Conservation (phyloP, 2,329 filamentous ascomycete species). For the Magnaporthales sp. region DNA sequence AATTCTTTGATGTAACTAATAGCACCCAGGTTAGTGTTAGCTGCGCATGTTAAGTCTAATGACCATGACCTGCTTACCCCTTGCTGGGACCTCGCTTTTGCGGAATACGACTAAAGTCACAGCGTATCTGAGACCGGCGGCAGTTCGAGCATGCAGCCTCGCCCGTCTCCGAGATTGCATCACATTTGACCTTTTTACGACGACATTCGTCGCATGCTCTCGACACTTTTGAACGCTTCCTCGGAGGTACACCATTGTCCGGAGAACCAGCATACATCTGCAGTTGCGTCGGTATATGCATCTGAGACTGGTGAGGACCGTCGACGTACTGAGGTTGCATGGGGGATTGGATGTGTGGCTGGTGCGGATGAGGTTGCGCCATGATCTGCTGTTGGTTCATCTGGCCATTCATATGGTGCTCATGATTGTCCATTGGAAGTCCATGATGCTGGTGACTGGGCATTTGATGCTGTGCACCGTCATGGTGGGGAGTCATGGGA, state of each 20-base stretch:
- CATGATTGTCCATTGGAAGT: conserved; percentile 10
- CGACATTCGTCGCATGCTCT: conserved; percentile 84
- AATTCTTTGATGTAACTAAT: conserved; percentile 82
- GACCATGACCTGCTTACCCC: conserved; percentile 43
- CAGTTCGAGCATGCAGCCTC: conserved; percentile 75
- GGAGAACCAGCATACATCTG: conserved; percentile 22
- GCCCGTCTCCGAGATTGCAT: conserved; percentile 66
- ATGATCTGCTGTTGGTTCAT: conserved; percentile 9
- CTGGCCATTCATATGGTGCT: conserved; percentile 6
- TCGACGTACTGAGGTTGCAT: conserved; percentile 13
- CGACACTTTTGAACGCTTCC: conserved; percentile 79
- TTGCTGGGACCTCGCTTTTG: conserved; percentile 87
- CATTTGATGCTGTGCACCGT: neutral
- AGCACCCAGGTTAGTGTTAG: conserved; percentile 11
- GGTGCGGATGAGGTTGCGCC: conserved; percentile 10
- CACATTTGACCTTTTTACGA: conserved; percentile 84
- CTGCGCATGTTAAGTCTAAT: conserved; percentile 4
- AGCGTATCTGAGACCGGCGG: conserved; percentile 63
- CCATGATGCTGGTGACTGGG: conserved; percentile 11
- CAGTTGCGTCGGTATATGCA: conserved; percentile 23
- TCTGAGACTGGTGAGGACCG: conserved; percentile 13
- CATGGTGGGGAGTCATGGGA: conserved; percentile 3
- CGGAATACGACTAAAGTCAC: conserved; percentile 78
- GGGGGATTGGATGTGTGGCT: conserved; percentile 17
- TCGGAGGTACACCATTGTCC: conserved; percentile 54